A percentile compares a stretch with the other conserved stretches of the same genome.
Evolutionary conservation across 371 early-diverging fungal species (phyloP).

Genomic region (Mortierella sp.): DNA sequence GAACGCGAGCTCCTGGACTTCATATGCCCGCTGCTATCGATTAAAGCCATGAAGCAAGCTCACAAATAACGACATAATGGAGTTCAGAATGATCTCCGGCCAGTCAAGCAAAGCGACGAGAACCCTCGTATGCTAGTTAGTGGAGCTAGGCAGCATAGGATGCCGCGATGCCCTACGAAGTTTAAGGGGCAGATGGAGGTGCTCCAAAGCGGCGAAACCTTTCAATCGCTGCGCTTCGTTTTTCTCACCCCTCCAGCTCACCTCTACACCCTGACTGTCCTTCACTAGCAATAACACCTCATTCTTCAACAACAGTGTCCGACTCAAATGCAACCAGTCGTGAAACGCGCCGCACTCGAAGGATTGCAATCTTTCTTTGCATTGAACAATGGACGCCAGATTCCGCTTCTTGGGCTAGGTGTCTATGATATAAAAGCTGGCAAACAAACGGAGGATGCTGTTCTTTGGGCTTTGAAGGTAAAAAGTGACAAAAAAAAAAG

Average conservation of each 20-base stretch:
- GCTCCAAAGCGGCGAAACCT: too few species aligned
- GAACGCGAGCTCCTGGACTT: too few species aligned
- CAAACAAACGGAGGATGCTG: constrained; percentile 56
- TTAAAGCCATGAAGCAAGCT: too few species aligned
- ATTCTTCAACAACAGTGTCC: not conserved
- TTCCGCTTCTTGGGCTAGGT: constrained; percentile 57
- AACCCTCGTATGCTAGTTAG: too few species aligned
- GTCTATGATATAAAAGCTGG: constrained; percentile 57
- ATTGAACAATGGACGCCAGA: constrained; percentile 33
- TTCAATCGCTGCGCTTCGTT: too few species aligned
- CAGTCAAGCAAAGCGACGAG: too few species aligned
- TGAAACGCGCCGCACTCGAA: constrained; percentile 34
- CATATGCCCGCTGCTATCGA: too few species aligned
- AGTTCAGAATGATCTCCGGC: too few species aligned
- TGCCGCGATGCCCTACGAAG: too few species aligned
- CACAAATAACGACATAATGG: too few species aligned
- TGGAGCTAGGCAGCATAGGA: too few species aligned
- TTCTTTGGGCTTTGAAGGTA: constrained; percentile 61
- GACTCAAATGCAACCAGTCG: not conserved
- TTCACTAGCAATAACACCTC: not conserved
- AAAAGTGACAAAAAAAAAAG: not conserved
- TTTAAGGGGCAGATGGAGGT: too few species aligned
- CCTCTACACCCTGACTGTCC: not conserved
- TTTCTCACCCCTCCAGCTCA: not conserved
- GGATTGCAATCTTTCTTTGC: constrained; percentile 42